Conservation (phyloP, 306 rosid genomes). For the Trichosanthes truncata region DNA sequence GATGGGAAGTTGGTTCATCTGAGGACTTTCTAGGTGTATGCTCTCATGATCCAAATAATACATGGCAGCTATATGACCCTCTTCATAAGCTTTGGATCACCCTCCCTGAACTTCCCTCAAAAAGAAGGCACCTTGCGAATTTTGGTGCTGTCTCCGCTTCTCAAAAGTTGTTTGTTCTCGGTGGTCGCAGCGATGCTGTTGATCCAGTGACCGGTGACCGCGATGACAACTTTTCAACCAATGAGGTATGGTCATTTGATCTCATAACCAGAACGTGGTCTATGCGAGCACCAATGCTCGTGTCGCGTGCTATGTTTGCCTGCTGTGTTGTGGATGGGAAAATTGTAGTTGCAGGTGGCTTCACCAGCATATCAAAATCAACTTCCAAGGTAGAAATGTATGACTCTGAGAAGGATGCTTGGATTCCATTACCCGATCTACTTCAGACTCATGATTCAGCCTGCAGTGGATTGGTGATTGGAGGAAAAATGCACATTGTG, state of each 20-base stretch:
- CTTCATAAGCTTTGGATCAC: conserved; percentile 79
- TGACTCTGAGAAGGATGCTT: conserved; percentile 71
- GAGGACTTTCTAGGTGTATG: conserved; percentile 75
- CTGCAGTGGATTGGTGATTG: conserved; percentile 70
- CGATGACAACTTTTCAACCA: conserved; percentile 83
- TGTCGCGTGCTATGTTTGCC: conserved; percentile 84
- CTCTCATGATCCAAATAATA: conserved; percentile 79
- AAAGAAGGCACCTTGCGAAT: conserved; percentile 62
- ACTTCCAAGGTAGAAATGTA: conserved; percentile 83
- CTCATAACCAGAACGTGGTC: conserved; percentile 70
- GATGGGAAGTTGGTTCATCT: conserved; percentile 63
- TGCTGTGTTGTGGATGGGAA: conserved; percentile 84
- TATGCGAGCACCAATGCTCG: conserved; percentile 68
- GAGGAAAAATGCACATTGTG: conserved; percentile 64
- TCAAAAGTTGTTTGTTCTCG: conserved; percentile 84
- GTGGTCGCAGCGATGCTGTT: conserved; percentile 88
- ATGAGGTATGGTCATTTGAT: conserved; percentile 93
- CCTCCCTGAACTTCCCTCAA: conserved; percentile 91
- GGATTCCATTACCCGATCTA: conserved; percentile 81
- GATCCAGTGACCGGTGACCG: conserved; percentile 90
- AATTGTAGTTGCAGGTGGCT: conserved; percentile 87
- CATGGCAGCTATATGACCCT: conserved; percentile 92
- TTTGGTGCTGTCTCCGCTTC: conserved; percentile 72
- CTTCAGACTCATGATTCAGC: conserved; percentile 66
- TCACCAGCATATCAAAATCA: conserved; percentile 55